Conservation (phyloP, 345 rosid species). For the Eucalyptus albens region DNA sequence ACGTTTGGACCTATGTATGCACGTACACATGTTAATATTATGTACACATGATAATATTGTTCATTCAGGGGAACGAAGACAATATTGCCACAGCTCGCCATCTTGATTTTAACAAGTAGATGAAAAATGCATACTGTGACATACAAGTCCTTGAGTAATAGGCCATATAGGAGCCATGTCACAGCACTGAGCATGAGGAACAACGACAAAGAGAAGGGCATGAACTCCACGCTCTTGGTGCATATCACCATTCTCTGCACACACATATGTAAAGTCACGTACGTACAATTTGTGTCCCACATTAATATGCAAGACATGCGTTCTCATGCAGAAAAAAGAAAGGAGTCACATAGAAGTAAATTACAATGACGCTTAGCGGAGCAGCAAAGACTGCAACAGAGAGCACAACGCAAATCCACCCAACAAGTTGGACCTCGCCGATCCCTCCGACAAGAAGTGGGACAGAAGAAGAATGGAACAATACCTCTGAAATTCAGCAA, state of each 20-base stretch:
- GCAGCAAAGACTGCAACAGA: slow-evolving; percentile 75
- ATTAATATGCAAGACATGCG: not conserved
- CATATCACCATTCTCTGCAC: not conserved
- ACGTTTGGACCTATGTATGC: slow-evolving; percentile 15
- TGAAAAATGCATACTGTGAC: slow-evolving; percentile 9
- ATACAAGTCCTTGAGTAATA: slow-evolving; percentile 1
- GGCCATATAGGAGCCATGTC: slow-evolving; percentile 23
- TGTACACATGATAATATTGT: not conserved
- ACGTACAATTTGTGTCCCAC: not conserved
- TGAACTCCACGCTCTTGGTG: slow-evolving; percentile 31
- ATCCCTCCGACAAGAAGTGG: slow-evolving; percentile 10
- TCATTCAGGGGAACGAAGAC: not conserved
- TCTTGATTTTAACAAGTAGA: not conserved
- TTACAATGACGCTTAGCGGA: slow-evolving; percentile 63
- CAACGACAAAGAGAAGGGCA: slow-evolving; percentile 18
- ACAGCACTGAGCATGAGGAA: slow-evolving; percentile 19
- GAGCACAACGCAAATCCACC: slow-evolving; percentile 71
- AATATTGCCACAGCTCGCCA: not conserved
- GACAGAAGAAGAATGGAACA: slow-evolving; percentile 28
- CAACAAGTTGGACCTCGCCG: slow-evolving; percentile 24
- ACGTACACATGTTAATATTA: not conserved
- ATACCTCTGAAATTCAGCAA: slow-evolving; percentile 47
- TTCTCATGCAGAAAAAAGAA: not conserved
- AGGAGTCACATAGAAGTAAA: not conserved
- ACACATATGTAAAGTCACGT: not conserved